Conservation (phyloP, 495 filamentous ascomycete genomes). For the Pseudotulostoma volvatum region DNA sequence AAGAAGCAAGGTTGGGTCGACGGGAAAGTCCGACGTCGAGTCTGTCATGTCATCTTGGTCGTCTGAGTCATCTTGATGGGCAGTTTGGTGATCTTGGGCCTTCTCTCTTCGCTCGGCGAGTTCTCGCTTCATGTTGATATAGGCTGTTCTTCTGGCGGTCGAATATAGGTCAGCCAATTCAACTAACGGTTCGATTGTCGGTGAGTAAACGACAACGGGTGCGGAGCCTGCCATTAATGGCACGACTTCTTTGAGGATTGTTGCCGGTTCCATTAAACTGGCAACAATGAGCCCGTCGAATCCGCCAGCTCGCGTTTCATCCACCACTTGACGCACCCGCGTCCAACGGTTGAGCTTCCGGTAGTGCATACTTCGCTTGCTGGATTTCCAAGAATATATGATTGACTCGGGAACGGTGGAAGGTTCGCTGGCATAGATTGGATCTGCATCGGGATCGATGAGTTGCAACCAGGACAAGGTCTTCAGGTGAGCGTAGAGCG, state of each 20-base stretch:
- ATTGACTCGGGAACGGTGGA: constrained; percentile 33
- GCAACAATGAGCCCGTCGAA: constrained; percentile 77
- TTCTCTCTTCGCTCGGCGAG: constrained; percentile 13
- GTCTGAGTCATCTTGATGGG: constrained; percentile 2
- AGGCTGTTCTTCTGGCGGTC: constrained; percentile 57
- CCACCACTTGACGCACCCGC: constrained; percentile 45
- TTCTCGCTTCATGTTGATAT: constrained; percentile 31
- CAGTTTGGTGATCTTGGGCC: neutral
- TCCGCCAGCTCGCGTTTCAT: constrained; percentile 53
- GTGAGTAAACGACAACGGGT: constrained; percentile 68
- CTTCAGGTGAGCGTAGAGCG: constrained; percentile 65
- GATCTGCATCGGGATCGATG: constrained; percentile 53
- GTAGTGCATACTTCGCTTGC: constrained; percentile 62
- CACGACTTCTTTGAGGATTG: constrained; percentile 52
- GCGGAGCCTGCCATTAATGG: constrained; percentile 73
- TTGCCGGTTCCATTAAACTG: constrained; percentile 60
- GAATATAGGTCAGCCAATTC: constrained; percentile 66
- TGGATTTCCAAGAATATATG: constrained; percentile 51
- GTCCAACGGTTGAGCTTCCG: constrained; percentile 76
- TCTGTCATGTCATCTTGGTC: constrained; percentile 8
- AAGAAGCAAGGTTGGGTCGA: constrained; percentile 71
- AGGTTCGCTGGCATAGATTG: constrained; percentile 46
- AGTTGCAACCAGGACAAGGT: constrained; percentile 82
- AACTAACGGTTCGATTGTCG: constrained; percentile 58
- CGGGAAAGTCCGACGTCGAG: constrained; percentile 38